phyloP scores from a whole-genome alignment of 352 stramenopile genomes.

The Globisporangium iwayamae region DNA sequence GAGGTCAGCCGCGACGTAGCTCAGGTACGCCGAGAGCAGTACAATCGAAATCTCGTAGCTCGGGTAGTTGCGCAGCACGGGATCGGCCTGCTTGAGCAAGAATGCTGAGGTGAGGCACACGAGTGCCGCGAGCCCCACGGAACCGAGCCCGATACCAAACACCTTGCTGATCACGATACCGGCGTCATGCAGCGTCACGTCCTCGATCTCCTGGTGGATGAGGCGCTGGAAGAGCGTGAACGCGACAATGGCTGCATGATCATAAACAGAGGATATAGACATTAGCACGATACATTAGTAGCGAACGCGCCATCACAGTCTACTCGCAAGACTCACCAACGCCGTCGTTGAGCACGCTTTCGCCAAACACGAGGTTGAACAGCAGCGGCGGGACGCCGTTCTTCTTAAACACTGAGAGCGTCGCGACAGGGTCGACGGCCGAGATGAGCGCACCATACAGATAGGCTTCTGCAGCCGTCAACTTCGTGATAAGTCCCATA shows the following conservation, averaged over 20 bases:
- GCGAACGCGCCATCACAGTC: neutral
- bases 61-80: conserved; percentile 67
- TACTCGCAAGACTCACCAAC: conserved; percentile 68
- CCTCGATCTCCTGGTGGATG: conserved; percentile 63
- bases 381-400: conserved; percentile 81
- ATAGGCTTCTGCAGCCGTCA: conserved; percentile 87
- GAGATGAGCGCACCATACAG: conserved; percentile 92
- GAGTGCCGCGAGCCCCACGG: conserved; percentile 60
- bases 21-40: conserved; percentile 76
- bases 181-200: conserved; percentile 72
- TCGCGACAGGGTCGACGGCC: conserved; percentile 92
- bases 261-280: neutral
- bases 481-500: conserved; percentile 63
- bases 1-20: conserved; percentile 75
- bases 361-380: conserved; percentile 96
- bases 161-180: conserved; percentile 79
- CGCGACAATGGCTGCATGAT: conserved; percentile 65
- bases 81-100: conserved; percentile 75
- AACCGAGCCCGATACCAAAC: conserved; percentile 80
- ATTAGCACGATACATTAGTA: neutral
- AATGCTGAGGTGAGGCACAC: conserved; percentile 81
- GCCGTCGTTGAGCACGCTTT: conserved; percentile 94
- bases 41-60: conserved; percentile 88
- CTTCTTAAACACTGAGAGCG: conserved; percentile 92
- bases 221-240: conserved; percentile 82